Conservation (phyloP, 192 early-diverging fungal species). For the Linnemannia exigua region DNA sequence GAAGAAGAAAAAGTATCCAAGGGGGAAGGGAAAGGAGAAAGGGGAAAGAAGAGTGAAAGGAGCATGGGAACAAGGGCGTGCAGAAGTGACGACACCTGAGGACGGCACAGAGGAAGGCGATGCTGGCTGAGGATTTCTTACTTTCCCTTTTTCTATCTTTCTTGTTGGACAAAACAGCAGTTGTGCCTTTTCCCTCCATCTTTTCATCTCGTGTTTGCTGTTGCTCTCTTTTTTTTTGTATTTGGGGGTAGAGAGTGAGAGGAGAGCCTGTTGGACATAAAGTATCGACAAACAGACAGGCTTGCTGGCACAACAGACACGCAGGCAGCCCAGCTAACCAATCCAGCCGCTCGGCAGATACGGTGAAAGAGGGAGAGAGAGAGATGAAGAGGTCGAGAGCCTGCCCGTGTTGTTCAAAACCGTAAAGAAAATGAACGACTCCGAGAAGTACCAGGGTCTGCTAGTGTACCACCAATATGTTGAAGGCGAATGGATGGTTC, state of each 20-base stretch:
- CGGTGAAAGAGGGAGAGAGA: no score
- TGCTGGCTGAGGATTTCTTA: background rate
- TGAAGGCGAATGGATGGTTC: background rate
- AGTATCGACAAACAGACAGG: background rate
- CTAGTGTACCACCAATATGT: background rate
- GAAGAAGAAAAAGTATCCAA: background rate
- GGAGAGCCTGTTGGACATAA: conserved; percentile 5
- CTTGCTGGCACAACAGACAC: background rate
- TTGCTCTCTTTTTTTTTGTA: conserved; percentile 7
- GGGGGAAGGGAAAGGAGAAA: background rate
- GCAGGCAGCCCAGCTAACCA: background rate
- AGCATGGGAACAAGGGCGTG: background rate
- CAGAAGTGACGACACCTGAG: background rate
- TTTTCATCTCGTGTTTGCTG: conserved; percentile 1
- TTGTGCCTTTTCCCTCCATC: background rate
- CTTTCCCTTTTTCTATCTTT: background rate
- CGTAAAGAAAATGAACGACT: background rate
- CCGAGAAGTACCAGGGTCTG: background rate
- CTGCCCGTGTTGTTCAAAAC: background rate
- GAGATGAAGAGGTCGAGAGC: background rate
- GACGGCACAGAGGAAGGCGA: background rate
- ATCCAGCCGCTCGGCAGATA: background rate
- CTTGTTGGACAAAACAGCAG: background rate
- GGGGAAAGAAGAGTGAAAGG: background rate
- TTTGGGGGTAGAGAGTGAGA: background rate